Percentiles rank a stretch among this genome's conserved stretches.
phyloP scores from a whole-genome alignment of 179 eudicot genomes.

The Dionaea muscipula region DNA sequence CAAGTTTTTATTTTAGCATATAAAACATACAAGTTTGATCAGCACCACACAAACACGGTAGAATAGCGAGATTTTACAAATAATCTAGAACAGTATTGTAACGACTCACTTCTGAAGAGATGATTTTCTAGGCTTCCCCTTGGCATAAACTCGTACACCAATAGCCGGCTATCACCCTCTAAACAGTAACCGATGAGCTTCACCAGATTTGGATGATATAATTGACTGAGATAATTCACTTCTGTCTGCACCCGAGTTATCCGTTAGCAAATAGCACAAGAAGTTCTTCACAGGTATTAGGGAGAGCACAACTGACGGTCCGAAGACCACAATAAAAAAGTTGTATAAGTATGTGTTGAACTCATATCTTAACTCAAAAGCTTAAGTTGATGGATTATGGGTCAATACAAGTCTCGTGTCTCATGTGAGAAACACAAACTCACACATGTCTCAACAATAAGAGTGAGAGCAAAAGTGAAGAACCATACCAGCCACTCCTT shows the following conservation, averaged over 20 bases:
- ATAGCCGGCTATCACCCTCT: constrained; percentile 69
- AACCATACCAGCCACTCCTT: constrained; percentile 92
- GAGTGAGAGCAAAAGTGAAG: neutral
- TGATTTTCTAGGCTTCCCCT: constrained; percentile 96
- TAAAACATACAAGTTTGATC: neutral
- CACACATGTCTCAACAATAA: neutral
- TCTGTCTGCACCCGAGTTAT: constrained; percentile 43
- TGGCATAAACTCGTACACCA: constrained; percentile 85
- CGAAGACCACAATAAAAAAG: neutral
- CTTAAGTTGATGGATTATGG: too few relatives aligned
- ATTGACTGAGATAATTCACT: constrained; percentile 70
- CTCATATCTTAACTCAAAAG: too few relatives aligned
- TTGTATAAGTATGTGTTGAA: too few relatives aligned
- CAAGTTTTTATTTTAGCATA: neutral
- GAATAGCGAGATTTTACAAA: too few relatives aligned
- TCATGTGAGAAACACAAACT: too few relatives aligned
- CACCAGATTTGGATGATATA: constrained; percentile 76
- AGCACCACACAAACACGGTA: neutral
- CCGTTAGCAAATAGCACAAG: constrained; percentile 11
- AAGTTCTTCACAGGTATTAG: too few relatives aligned
- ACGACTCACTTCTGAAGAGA: constrained; percentile 64
- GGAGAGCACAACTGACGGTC: too few relatives aligned
- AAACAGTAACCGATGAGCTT: constrained; percentile 80
- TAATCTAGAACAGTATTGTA: neutral
- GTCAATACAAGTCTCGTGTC: too few relatives aligned